Evolutionary conservation across 768 basidiomycete species (phyloP), one percentile per base, ranked within the genome.

Genomic region (Termitomyces bulborhizus): DNA sequence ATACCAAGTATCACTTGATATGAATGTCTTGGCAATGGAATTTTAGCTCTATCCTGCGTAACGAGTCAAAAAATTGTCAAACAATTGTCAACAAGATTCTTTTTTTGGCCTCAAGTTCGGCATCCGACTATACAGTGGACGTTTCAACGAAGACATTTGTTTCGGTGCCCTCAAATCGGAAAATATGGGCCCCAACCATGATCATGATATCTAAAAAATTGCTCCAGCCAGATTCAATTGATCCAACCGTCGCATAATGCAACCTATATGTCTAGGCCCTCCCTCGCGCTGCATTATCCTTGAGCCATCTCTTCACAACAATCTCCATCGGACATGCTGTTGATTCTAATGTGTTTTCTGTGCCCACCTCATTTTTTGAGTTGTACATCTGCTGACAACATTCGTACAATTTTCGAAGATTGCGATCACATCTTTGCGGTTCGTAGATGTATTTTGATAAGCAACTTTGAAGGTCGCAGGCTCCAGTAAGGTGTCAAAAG

Each of bases 331-430:
- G 62, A 39, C 62, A 62, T 36, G 59, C 62, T 16, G 59, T 58
- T 12, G 62, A 62, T 16, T 56, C 37, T 0, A 21, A 31, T n/a
- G 18, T 41, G 16, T 3, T 52, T 43, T 26, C 27, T 36, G 36
- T 13, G 36, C 36, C 36, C 29, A 12, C 29, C 13, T 32, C 37
- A 29, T 4, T 6, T 11, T 21, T 21, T 21, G 31, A 45, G 3
- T 55, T 41, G 45, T 62, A 62, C 59, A 62, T 60, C 31, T 32
- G 40, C 49, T 58, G 48, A 46, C 62, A 62, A 39, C 62, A 62
- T 18, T 58, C 49, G 46, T 62, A 62, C 49, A 62, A n/a, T 42
- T 21, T 51, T 11, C 59, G 51, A 26, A 62, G 40, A 15, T 54
- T 50, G 7, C 21, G 7, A 18, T 62, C 54, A 34, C 62, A 62